Conservation (phyloP, 2,329 filamentous ascomycete genomes). For the Colletotrichum liriopes region DNA sequence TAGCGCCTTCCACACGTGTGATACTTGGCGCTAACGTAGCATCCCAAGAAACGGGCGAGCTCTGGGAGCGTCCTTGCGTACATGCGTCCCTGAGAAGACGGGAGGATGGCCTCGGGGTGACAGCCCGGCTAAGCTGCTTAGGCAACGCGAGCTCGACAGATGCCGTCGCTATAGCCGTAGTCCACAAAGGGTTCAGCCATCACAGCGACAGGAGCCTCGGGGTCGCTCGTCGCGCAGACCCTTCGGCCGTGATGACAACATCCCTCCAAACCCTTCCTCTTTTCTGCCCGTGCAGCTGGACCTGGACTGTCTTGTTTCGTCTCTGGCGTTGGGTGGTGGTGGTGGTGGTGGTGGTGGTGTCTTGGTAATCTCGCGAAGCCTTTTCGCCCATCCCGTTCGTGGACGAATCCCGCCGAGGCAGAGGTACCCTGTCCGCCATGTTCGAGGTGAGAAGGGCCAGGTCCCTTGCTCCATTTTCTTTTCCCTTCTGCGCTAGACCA, state of each 20-base stretch:
- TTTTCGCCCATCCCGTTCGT: constrained; percentile 22
- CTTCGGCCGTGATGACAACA: not conserved
- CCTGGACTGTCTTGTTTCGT: constrained; percentile 9
- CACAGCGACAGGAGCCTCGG: not conserved
- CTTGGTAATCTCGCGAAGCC: constrained; percentile 39
- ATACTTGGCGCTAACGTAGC: constrained; percentile 38
- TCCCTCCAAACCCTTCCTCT: not conserved
- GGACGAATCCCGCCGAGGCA: constrained; percentile 17
- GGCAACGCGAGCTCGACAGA: not conserved
- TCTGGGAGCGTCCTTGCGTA: constrained; percentile 23
- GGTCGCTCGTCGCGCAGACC: not conserved
- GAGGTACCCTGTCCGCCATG: not conserved
- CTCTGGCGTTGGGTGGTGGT: not conserved
- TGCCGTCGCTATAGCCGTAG: not conserved
- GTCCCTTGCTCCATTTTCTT: not conserved
- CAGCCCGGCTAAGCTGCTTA: constrained; percentile 5
- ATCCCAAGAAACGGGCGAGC: constrained; percentile 27
- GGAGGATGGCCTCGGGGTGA: constrained; percentile 16
- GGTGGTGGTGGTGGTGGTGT: constrained; percentile 6
- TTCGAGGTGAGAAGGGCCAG: not conserved
- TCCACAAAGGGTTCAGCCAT: not conserved
- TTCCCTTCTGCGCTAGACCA: constrained; percentile 14
- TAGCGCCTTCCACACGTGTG: constrained; percentile 34
- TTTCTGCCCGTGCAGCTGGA: not conserved
- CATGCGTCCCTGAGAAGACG: constrained; percentile 6